Percentiles rank a stretch among this genome's conserved stretches.
These are phyloP conservation scores for Fusarium liriodendri DNA, from an alignment of 2,329 filamentous ascomycete genomes.

Conservation along the genomic window DNA sequence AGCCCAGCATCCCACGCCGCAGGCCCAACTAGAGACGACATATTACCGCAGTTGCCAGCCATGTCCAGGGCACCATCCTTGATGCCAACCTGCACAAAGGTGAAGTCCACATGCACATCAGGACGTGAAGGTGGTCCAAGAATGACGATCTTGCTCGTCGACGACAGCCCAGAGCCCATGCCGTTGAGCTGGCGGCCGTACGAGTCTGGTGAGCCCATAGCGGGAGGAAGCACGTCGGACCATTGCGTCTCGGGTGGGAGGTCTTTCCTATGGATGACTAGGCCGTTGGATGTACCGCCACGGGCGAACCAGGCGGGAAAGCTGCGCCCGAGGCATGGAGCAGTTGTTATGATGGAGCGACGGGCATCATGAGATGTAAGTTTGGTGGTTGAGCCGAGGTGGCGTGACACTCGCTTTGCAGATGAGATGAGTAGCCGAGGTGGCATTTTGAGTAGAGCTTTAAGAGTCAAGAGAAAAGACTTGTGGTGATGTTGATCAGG, in stretches of 20 bases:
- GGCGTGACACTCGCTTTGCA: background rate
- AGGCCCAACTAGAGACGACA: conserved; percentile 75
- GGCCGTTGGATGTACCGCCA: conserved; percentile 76
- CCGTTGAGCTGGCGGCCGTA: conserved; percentile 79
- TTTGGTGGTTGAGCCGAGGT: background rate
- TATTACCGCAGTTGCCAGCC: conserved; percentile 81
- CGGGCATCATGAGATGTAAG: background rate
- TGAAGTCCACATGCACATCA: conserved; percentile 74
- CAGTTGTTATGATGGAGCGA: conserved; percentile 5
- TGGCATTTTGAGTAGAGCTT: background rate
- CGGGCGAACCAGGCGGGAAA: conserved; percentile 60
- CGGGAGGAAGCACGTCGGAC: conserved; percentile 64
- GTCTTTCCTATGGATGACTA: conserved; percentile 59
- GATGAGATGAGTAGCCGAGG: background rate
- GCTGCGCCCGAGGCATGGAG: conserved; percentile 31
- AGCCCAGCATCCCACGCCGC: conserved; percentile 49
- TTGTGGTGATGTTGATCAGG: background rate
- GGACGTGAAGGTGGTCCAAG: conserved; percentile 62
- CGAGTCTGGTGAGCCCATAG: conserved; percentile 74
- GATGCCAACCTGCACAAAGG: conserved; percentile 77
- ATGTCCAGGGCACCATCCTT: conserved; percentile 70
- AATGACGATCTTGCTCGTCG: conserved; percentile 77
- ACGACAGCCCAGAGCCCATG: conserved; percentile 76
- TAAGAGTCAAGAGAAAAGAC: background rate
- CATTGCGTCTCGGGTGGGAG: conserved; percentile 52